Base-by-base conservation (phyloP, 805 yeast genomes). In the Kurtzmaniella fragi region DNA sequence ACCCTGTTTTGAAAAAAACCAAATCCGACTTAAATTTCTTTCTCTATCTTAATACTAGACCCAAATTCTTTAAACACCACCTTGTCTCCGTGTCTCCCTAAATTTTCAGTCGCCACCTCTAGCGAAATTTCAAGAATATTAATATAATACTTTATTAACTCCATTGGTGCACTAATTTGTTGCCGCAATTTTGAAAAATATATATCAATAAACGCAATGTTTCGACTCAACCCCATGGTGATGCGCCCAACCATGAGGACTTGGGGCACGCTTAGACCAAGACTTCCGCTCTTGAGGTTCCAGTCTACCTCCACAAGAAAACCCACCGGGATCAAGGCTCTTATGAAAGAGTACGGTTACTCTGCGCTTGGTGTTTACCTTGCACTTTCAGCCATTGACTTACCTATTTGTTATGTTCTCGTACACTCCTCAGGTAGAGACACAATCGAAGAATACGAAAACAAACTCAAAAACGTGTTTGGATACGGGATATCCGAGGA, bases 351-450 rank as follows among this genome's bases (percentile, higher is more conserved):
- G 54, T 93, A 93, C 59, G 99, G 99, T 0, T 88, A 84, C 67
- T 78, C 95, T 13, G 97, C 96, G 0, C 64, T 91, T 11, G 95
- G 88, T 11, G 87, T 91, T 0, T 93, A 93, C 54, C 50, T 88
- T 15, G 82, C 75, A 2, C 57, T 93, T n/a, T 73, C 86, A 2
- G 67, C 71, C 16, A 60, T 93, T 20, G 98, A 93, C 55, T 70
- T 86, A 46, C 97, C 98, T 1, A 45, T 89, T 3, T 86, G 95
- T 57, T 93, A 82, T 57, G 45, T 84, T 7, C 52, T 85, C 23
- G 98, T 93, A 10, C 97, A 90, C 56, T 77, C 88, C 0, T 65
- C 84, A 45, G 99, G 99, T 13, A 88, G 82, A 48, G 97, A 90
- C 27, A 73, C 77, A 50, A 85, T 90, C 28, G 76, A 77, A 35